Percentiles rank a stretch among this genome's conserved stretches.
These are phyloP conservation scores for Mortierella sp. DNA, from an alignment of 371 early-diverging fungal genomes.

Conservation along the genomic window DNA sequence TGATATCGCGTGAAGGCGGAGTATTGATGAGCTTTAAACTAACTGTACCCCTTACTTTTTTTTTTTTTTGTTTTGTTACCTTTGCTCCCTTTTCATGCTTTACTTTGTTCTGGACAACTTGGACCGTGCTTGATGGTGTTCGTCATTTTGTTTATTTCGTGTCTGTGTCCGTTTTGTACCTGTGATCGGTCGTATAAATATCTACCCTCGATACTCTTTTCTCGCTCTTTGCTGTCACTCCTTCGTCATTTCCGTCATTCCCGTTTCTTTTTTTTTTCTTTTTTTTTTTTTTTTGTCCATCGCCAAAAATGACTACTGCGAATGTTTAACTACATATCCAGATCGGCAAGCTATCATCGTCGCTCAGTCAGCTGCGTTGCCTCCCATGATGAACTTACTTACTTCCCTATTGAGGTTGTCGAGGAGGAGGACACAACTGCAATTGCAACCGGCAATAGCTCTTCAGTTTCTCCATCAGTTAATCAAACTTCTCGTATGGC, in stretches of 20 bases:
- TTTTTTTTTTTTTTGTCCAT: background rate
- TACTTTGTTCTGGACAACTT: conserved; percentile 1
- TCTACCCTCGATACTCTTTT: background rate
- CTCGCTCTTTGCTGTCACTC: background rate
- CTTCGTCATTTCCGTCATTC: background rate
- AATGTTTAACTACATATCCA: conserved; percentile 21
- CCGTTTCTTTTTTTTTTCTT: conserved; percentile 1
- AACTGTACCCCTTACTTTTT: conserved; percentile 10
- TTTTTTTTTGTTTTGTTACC: background rate
- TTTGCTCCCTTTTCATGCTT: background rate
- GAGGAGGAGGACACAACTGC: conserved; percentile 35
- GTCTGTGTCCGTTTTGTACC: background rate
- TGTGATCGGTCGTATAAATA: background rate
- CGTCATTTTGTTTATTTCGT: background rate
- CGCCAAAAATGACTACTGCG: conserved; percentile 7
- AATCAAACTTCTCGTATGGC: conserved; percentile 29
- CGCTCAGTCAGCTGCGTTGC: conserved; percentile 51
- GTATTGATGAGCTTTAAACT: conserved; percentile 11
- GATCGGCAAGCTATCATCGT: conserved; percentile 46
- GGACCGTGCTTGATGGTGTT: background rate
- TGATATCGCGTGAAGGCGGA: conserved; percentile 2
- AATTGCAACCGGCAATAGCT: conserved; percentile 21
- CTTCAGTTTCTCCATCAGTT: conserved; percentile 19
- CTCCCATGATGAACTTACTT: conserved; percentile 32
- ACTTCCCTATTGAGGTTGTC: conserved; percentile 31